Evolutionary conservation across 2,329 filamentous ascomycete species (phyloP).

Genomic region (Penicillium sp.): DNA sequence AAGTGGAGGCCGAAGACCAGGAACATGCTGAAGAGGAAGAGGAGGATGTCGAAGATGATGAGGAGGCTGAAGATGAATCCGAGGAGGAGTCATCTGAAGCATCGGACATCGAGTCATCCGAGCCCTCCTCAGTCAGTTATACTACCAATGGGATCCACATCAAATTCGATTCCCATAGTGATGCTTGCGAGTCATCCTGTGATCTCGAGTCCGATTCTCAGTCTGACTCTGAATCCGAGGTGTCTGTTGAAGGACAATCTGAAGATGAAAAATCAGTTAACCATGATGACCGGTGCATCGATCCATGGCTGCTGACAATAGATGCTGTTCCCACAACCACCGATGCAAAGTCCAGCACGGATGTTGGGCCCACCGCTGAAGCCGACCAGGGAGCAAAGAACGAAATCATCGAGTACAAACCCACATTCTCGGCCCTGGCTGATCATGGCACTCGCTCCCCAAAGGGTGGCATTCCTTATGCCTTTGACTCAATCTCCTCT

Average conservation of each 20-base stretch:
- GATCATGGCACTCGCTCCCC: background rate
- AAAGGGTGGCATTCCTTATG: conserved; percentile 1
- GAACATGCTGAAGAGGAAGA: too few species aligned
- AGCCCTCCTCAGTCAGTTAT: too few species aligned
- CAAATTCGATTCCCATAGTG: conserved; percentile 1
- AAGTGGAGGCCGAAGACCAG: too few species aligned
- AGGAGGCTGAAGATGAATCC: conserved; percentile 1
- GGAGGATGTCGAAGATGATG: too few species aligned
- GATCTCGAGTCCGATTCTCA: background rate
- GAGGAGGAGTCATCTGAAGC: conserved; percentile 1
- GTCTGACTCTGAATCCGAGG: conserved; percentile 1
- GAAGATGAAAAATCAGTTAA: background rate
- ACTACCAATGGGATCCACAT: background rate
- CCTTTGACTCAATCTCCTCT: background rate
- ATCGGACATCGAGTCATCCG: background rate
- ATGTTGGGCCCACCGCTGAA: background rate
- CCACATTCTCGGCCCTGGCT: background rate
- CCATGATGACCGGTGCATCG: conserved; percentile 5
- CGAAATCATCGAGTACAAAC: background rate
- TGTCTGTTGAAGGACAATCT: background rate
- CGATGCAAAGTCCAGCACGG: background rate
- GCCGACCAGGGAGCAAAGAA: background rate
- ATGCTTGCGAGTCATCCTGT: background rate
- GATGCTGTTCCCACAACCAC: background rate
- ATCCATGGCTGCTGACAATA: conserved; percentile 1